Conservation (phyloP, 1,284 basidiomycete species). For the Pyrrhoderma lamaoense region DNA sequence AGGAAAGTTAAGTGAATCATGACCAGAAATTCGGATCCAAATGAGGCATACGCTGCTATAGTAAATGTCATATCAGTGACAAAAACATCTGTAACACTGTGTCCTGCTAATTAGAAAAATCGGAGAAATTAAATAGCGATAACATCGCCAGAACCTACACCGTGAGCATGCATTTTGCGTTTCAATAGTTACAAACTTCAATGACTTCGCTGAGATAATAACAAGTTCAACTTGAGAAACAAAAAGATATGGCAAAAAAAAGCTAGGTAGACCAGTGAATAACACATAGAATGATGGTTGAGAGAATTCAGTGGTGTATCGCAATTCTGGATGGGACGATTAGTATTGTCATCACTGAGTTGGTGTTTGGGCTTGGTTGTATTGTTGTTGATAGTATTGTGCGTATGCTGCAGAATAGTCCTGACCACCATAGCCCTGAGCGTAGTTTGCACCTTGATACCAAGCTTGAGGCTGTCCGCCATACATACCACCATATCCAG, state of each 20-base stretch:
- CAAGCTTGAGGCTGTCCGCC: constrained; percentile 9
- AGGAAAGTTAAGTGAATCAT: neutral
- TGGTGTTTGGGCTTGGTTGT: constrained; percentile 16
- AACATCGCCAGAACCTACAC: constrained; percentile 5
- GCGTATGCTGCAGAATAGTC: constrained; percentile 73
- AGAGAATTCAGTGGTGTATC: neutral
- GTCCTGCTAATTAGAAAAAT: neutral
- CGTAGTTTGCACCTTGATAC: constrained; percentile 18
- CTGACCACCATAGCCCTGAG: constrained; percentile 20
- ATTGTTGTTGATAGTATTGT: constrained; percentile 39
- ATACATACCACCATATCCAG: constrained; percentile 17
- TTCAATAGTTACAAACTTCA: neutral
- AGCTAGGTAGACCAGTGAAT: neutral
- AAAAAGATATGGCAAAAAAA: neutral
- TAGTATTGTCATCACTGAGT: constrained; percentile 7
- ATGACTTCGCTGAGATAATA: neutral
- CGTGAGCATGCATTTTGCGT: neutral
- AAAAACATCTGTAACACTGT: neutral
- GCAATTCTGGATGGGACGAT: neutral
- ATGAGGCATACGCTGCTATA: neutral
- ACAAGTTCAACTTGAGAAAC: too few species aligned
- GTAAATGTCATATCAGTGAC: constrained; percentile 5
- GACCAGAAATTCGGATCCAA: neutral
- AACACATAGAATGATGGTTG: too few species aligned
- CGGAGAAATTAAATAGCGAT: neutral